Evolutionary conservation across 1,284 basidiomycete species (phyloP).

Genomic region (Blastosporella zonata): DNA sequence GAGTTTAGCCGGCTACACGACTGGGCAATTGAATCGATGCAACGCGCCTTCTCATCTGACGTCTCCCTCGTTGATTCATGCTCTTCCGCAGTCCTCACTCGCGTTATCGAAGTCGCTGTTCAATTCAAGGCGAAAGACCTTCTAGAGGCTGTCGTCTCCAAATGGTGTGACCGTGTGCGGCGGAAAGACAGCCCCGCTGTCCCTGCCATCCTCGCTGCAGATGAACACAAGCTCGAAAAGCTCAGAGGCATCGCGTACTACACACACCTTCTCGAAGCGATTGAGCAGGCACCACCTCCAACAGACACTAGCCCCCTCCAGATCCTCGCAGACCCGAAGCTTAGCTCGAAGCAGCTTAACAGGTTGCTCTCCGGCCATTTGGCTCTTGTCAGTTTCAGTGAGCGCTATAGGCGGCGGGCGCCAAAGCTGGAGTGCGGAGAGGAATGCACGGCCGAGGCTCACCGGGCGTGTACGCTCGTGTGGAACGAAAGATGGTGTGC

Average conservation of each 20-base stretch:
- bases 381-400: conserved; percentile 34
- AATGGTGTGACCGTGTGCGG: conserved; percentile 30
- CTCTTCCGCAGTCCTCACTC: conserved; percentile 29
- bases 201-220: conserved; percentile 31
- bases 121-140: conserved; percentile 21
- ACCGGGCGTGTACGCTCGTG: conserved; percentile 24
- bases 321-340: conserved; percentile 31
- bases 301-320: conserved; percentile 27
- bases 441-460: conserved; percentile 22
- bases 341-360: conserved; percentile 33
- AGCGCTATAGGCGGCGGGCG: conserved; percentile 27
- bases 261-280: conserved; percentile 9
- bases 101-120: conserved; percentile 26
- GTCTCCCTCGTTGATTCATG: conserved; percentile 28
- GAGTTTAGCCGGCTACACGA: conserved; percentile 23
- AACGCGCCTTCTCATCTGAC: conserved; percentile 21
- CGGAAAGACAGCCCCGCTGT: conserved; percentile 29
- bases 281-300: conserved; percentile 8
- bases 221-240: conserved; percentile 9
- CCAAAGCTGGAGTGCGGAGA: conserved; percentile 22
- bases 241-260: conserved; percentile 18
- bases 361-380: conserved; percentile 32
- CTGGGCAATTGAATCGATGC: conserved; percentile 24
- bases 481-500: conserved; percentile 32
- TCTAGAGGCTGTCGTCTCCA: conserved; percentile 22